Evolutionary conservation across 2,329 filamentous ascomycete genomes (phyloP), one percentile per base, ranked within the genome.

Genomic region (Purpureocillium takamizusanense): DNA sequence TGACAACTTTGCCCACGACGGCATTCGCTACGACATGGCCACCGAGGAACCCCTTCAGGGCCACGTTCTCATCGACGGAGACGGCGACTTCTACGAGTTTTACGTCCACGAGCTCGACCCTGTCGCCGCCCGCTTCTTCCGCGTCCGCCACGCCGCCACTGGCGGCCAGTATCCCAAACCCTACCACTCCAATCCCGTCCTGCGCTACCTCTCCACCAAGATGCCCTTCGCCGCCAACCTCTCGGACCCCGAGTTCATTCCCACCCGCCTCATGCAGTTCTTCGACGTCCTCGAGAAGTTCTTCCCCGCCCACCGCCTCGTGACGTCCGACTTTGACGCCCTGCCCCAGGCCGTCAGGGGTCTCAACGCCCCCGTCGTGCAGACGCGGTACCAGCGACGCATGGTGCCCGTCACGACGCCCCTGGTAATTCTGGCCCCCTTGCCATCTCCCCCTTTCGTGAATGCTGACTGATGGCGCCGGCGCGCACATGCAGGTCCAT

Each of bases 1-100:
- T 55, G 92, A 98, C 69, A 98, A 98, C 65, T 97, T 98, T 58
- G 81, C 87, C 28, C 94, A 98, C 66, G 92, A 98, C 65, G 76
- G 82, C 42, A 79, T 98, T 45, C 89, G 94, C 46, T 98, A 97
- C 66, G 83, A 97, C 62, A 72, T 83, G 10, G 63, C 71, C 43
- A 94, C 88, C 10, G 85, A 87, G 57, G 69, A 83, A 48, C 85
- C 90, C 0, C 74, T 95, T 39, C 94, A 98, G 65, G 88, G 87
- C 36, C 81, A 81, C 45, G 89, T 97, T 12, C 71, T 98, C 30
- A 82, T 98, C 54, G 87, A 95, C 57, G 72, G 68, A 8, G 69
- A 81, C 31, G 90, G 90, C 53, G 89, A 97, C 54, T 92, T 98
- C 55, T 90, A 85, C 67, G 92, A 97, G 62, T 95, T 94, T 65